phyloP scores from a whole-genome alignment of 345 rosid species.

The Sonneratia alba region DNA sequence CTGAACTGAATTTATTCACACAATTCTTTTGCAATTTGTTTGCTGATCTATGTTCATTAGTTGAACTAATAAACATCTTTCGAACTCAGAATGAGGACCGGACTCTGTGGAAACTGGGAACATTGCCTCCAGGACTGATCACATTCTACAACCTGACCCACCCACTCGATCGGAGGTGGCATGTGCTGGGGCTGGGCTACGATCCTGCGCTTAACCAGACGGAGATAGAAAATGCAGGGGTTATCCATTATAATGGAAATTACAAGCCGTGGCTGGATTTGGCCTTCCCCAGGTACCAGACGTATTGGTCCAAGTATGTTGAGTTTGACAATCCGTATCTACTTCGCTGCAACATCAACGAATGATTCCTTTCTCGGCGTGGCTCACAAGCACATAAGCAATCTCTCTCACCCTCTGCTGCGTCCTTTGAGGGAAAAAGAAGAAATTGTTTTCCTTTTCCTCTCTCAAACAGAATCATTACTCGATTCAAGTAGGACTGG shows the following conservation, averaged over 20 bases:
- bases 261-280: conserved; percentile 95
- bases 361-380: conserved; percentile 12
- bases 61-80: conserved; percentile 6
- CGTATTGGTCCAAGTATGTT: conserved; percentile 82
- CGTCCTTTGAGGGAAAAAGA: not conserved
- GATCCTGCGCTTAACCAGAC: conserved; percentile 96
- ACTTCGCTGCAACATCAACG: conserved; percentile 48
- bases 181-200: conserved; percentile 86
- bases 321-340: conserved; percentile 64
- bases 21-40: not conserved
- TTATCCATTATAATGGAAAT: conserved; percentile 93
- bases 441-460: not conserved
- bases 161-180: conserved; percentile 81
- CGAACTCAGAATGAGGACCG: conserved; percentile 83
- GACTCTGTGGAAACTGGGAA: conserved; percentile 95
- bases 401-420: not conserved
- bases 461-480: not conserved
- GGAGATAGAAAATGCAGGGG: conserved; percentile 76
- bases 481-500: not conserved
- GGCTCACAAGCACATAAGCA: not conserved
- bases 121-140: conserved; percentile 91
- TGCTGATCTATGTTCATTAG: not conserved
- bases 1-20: not conserved
- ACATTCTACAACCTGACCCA: conserved; percentile 85
- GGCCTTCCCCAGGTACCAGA: conserved; percentile 74